Evolutionary conservation across 2,329 filamentous ascomycete genomes (phyloP).

Genomic region (Colletotrichum theobromicola): DNA sequence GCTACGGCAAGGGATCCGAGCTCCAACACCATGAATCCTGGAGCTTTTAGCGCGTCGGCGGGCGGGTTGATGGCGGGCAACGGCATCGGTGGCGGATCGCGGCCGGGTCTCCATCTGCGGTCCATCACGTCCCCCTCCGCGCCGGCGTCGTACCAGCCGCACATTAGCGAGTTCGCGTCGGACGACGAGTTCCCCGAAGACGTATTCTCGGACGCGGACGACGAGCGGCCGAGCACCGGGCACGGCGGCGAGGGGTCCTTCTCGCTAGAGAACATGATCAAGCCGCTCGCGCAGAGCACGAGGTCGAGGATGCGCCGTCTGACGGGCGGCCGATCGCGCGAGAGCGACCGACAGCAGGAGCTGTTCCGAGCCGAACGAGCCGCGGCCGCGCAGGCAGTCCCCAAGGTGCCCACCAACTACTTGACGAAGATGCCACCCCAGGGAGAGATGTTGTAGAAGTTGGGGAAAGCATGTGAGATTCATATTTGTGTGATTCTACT

Average conservation of each 20-base stretch:
- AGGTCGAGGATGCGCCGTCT: slow-evolving; percentile 65
- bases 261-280: slow-evolving; percentile 66
- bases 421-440: slow-evolving; percentile 37
- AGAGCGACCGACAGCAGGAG: slow-evolving; percentile 40
- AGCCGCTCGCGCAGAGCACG: slow-evolving; percentile 61
- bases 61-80: slow-evolving; percentile 28
- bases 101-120: slow-evolving; percentile 77
- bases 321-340: slow-evolving; percentile 58
- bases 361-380: slow-evolving; percentile 36
- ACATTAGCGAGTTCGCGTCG: slow-evolving; percentile 67
- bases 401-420: slow-evolving; percentile 43
- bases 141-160: slow-evolving; percentile 58
- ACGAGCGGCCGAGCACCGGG: slow-evolving; percentile 51
- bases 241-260: slow-evolving; percentile 53
- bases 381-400: slow-evolving; percentile 44
- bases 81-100: slow-evolving; percentile 28
- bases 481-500: not conserved
- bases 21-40: slow-evolving; percentile 67
- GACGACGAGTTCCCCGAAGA: slow-evolving; percentile 80
- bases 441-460: slow-evolving; percentile 37
- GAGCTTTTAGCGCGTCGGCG: slow-evolving; percentile 55
- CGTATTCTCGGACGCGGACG: slow-evolving; percentile 80
- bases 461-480: not conserved
- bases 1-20: slow-evolving; percentile 64
- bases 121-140: slow-evolving; percentile 83